Percentiles rank a stretch among this genome's conserved stretches.
These are phyloP conservation scores for Ogataea polymorpha DNA, from an alignment of 805 yeast species.

Conservation along the genomic window DNA sequence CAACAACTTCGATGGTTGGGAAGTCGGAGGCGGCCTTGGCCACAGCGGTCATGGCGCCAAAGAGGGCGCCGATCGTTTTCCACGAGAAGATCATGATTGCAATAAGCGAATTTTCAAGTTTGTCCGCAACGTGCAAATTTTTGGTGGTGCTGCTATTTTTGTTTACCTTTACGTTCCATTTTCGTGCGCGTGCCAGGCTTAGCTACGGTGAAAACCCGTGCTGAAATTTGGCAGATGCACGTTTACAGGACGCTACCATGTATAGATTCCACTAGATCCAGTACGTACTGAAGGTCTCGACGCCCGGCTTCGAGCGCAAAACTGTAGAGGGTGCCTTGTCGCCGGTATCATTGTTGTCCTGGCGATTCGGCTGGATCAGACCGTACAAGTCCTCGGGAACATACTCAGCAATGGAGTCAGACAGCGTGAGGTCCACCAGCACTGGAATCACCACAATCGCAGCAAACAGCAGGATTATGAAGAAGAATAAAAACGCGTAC, in stretches of 20 bases:
- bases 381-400: slow-evolving; percentile 31
- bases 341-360: slow-evolving; percentile 68
- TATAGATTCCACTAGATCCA: slow-evolving; percentile 22
- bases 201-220: neutral
- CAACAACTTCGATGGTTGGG: slow-evolving; percentile 69
- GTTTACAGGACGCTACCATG: neutral
- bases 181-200: neutral
- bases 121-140: neutral
- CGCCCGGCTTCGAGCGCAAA: slow-evolving; percentile 28
- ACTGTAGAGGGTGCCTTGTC: slow-evolving; percentile 47
- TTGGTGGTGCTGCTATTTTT: slow-evolving; percentile 2
- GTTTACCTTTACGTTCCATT: slow-evolving; percentile 2
- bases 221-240: slow-evolving; percentile 5
- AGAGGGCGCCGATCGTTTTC: slow-evolving; percentile 28
- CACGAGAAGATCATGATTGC: slow-evolving; percentile 32
- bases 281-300: slow-evolving; percentile 22
- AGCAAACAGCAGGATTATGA: slow-evolving; percentile 38
- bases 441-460: slow-evolving; percentile 47
- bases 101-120: neutral
- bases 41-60: slow-evolving; percentile 19
- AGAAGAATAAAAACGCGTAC: slow-evolving; percentile 46
- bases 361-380: slow-evolving; percentile 56
- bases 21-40: slow-evolving; percentile 39
- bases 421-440: slow-evolving; percentile 28
- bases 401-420: slow-evolving; percentile 14